Evolutionary conservation across 139 green algal genomes (phyloP).

Genomic region (Micromonas commoda): DNA sequence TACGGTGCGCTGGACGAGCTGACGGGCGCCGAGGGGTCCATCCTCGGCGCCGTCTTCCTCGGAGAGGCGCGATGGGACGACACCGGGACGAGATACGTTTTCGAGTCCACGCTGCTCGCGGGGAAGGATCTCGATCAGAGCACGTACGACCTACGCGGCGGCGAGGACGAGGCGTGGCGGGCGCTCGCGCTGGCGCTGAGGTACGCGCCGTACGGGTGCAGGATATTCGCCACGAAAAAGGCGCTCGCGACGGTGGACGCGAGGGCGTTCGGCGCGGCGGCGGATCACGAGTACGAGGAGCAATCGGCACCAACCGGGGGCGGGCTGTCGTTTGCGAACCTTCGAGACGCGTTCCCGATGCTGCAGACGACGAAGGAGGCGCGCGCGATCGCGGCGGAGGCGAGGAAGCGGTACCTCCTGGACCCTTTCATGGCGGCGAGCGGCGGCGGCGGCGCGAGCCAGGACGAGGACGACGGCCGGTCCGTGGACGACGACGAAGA

Average conservation of each 20-base stretch:
- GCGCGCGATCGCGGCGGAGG: background rate
- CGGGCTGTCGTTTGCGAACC: background rate
- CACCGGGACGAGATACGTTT: background rate
- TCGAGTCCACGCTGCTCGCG: background rate
- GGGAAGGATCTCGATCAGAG: slow-evolving; percentile 4
- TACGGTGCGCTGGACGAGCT: background rate
- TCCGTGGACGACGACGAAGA: background rate
- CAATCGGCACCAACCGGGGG: no score
- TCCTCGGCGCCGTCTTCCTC: background rate
- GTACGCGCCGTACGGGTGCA: background rate
- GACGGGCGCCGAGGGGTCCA: background rate
- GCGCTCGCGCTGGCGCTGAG: slow-evolving; percentile 1
- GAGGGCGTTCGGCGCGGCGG: background rate
- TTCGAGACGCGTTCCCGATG: background rate
- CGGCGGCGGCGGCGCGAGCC: no score
- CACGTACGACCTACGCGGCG: background rate
- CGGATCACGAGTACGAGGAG: background rate
- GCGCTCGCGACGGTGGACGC: background rate
- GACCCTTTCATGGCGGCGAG: background rate
- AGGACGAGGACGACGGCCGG: background rate
- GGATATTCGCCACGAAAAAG: background rate
- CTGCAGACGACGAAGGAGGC: background rate
- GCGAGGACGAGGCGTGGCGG: background rate
- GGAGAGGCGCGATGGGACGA: background rate
- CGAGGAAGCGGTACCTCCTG: background rate